Percentiles rank a stretch among this genome's conserved stretches.
phyloP scores from a whole-genome alignment of 139 green algal species.

The Closterium sp. region DNA sequence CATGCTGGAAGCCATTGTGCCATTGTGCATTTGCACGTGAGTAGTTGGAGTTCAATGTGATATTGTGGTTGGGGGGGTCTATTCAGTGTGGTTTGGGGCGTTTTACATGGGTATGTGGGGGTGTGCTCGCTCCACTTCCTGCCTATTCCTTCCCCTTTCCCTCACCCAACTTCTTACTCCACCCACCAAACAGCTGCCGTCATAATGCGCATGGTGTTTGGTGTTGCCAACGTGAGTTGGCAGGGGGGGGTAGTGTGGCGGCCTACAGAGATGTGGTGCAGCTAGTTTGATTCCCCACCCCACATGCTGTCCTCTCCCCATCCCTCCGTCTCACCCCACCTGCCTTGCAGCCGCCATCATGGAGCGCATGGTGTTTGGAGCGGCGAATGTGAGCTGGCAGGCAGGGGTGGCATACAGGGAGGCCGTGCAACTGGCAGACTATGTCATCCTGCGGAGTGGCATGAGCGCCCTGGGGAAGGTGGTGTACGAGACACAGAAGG shows the following conservation, averaged over 20 bases:
- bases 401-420: neutral
- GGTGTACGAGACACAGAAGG: neutral
- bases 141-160: too few species aligned
- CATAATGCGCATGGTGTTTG: neutral
- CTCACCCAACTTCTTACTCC: too few species aligned
- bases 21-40: too few species aligned
- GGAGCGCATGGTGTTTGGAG: conserved; percentile 8
- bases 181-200: too few species aligned
- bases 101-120: too few species aligned
- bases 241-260: neutral
- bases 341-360: neutral
- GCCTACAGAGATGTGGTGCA: neutral
- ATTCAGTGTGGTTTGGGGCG: too few species aligned
- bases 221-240: neutral
- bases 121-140: too few species aligned
- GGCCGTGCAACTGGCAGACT: conserved; percentile 5
- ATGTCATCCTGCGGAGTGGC: neutral
- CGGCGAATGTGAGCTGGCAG: neutral
- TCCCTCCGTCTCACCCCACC: neutral
- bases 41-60: too few species aligned
- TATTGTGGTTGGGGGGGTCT: too few species aligned
- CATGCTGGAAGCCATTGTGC: too few species aligned
- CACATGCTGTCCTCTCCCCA: too few species aligned
- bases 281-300: too few species aligned
- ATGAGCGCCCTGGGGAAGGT: neutral